Base-by-base conservation (phyloP, 768 basidiomycete genomes). In the Suillus ampliporus region DNA sequence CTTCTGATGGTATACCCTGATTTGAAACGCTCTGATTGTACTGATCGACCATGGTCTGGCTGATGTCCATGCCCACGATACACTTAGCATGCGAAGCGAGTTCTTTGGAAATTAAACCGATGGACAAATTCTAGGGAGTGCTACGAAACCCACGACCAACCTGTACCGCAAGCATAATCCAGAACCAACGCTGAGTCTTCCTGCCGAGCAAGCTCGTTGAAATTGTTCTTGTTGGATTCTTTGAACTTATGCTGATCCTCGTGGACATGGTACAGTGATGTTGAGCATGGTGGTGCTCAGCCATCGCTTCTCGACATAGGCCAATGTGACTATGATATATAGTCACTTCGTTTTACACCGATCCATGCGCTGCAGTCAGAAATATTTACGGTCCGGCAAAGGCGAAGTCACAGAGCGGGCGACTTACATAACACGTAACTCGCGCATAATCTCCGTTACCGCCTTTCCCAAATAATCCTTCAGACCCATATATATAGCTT, bases 101-200 rank as follows among this genome's bases (percentile, higher is more conserved):
- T 47, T 83, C 81, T 64, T 85, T 81, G 2, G 91, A 88, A 17
- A 91, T 72, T 23, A 86, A 72, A 17, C 92, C 5, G 26, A 17
- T 14, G 23, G 34, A 47, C 9, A 7, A 15, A 14, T 26, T 62
- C n/a, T 19, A 40, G 38, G 26, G 35, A 41, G 26, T 26, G 23
- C 62, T 37, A 31, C 11, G 4, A 38, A 40, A 4, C 43, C 9
- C 13, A 15, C 40, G 40, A 68, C 76, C 41, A 61, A 88, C 89
- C 91, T 64, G 84, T 84, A 14, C 90, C 90, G 70, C 91, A 92
- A 5, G 91, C 91, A 68, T 84, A 92, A 67, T 92, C 91, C 82
- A 93, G 78, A 19, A 89, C 78, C 7, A 74, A 78, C 7, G 90
- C 91, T 7, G 67, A 68, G 34, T 85, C 80, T 48, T 84, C 83